phyloP scores from a whole-genome alignment of 1,139 yeast genomes.

The Pichia norvegensis region DNA sequence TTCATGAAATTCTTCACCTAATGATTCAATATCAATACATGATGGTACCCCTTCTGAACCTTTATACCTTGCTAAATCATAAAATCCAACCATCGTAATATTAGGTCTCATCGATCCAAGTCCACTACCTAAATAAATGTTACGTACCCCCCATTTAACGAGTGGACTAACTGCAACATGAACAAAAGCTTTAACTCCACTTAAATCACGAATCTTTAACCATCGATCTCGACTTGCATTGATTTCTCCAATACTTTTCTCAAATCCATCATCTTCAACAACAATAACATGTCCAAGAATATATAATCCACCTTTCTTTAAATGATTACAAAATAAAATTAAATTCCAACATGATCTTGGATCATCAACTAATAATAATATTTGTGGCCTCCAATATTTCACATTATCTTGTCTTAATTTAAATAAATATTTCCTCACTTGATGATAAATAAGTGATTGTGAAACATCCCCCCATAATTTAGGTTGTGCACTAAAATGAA shows the following conservation, averaged over 20 bases:
- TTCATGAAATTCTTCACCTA: slow-evolving; percentile 15
- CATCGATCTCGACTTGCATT: slow-evolving; percentile 72
- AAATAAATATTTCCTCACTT: slow-evolving; percentile 81
- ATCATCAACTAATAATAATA: slow-evolving; percentile 75
- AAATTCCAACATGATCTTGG: slow-evolving; percentile 89
- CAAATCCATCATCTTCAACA: slow-evolving; percentile 35
- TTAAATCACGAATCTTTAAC: slow-evolving; percentile 69
- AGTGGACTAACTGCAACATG: slow-evolving; percentile 86
- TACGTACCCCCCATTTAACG: slow-evolving; percentile 92
- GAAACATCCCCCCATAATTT: slow-evolving; percentile 98
- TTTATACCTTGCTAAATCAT: slow-evolving; percentile 41
- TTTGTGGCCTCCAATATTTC: slow-evolving; percentile 96
- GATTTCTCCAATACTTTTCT: slow-evolving; percentile 57
- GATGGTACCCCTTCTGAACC: slow-evolving; percentile 18
- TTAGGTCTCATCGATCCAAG: slow-evolving; percentile 97
- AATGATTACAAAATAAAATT: slow-evolving; percentile 87
- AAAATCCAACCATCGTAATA: slow-evolving; percentile 84
- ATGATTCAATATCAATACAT: slow-evolving; percentile 20
- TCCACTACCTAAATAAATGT: slow-evolving; percentile 86
- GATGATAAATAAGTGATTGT: slow-evolving; percentile 88
- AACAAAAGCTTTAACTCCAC: slow-evolving; percentile 82
- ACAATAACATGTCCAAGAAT: slow-evolving; percentile 86
- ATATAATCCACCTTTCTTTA: slow-evolving; percentile 91
- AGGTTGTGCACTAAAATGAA: slow-evolving; percentile 89
- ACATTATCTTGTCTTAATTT: slow-evolving; percentile 85